Percentiles rank a stretch among this genome's conserved stretches.
phyloP scores from a whole-genome alignment of 768 basidiomycete genomes.

The Pholiota molesta region DNA sequence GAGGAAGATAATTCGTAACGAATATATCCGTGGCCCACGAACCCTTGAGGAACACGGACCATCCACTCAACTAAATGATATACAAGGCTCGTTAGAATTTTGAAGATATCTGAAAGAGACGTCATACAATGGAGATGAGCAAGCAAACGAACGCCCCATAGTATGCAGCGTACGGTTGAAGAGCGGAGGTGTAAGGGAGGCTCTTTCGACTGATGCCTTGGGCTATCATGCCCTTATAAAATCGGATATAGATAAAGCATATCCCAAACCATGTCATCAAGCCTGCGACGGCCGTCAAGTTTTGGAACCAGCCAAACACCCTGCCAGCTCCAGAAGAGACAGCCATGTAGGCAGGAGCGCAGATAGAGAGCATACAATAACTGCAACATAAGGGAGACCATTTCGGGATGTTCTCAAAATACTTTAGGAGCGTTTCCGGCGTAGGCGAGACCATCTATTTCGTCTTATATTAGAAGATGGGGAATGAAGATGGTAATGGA shows the following conservation, averaged over 20 bases:
- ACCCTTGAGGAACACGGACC: slow-evolving; percentile 43
- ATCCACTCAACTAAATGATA: slow-evolving; percentile 44
- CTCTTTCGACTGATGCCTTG: slow-evolving; percentile 76
- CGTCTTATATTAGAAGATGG: background rate
- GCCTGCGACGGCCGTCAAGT: slow-evolving; percentile 69
- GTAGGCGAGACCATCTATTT: slow-evolving; percentile 74
- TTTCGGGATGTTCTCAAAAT: slow-evolving; percentile 68
- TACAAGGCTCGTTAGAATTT: background rate
- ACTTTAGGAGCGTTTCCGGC: slow-evolving; percentile 82
- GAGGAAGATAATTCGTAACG: slow-evolving; percentile 83
- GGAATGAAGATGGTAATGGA: background rate
- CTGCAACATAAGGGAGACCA: slow-evolving; percentile 80
- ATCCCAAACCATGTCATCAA: slow-evolving; percentile 86
- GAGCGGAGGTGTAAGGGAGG: slow-evolving; percentile 69
- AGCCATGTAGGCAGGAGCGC: slow-evolving; percentile 81
- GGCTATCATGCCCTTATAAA: slow-evolving; percentile 75
- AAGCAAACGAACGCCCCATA: slow-evolving; percentile 45
- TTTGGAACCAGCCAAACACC: slow-evolving; percentile 82
- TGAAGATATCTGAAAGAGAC: no score
- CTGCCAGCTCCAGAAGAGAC: slow-evolving; percentile 62
- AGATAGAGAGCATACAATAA: slow-evolving; percentile 70
- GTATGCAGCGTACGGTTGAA: slow-evolving; percentile 80
- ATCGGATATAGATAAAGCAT: slow-evolving; percentile 75
- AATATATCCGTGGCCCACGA: slow-evolving; percentile 62
- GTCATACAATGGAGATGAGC: slow-evolving; percentile 61